A percentile compares a stretch with the other conserved stretches of the same genome.
These are phyloP conservation scores for Neofusicoccum cordaticola DNA, from an alignment of 2,329 filamentous ascomycete species.

Conservation along the genomic window DNA sequence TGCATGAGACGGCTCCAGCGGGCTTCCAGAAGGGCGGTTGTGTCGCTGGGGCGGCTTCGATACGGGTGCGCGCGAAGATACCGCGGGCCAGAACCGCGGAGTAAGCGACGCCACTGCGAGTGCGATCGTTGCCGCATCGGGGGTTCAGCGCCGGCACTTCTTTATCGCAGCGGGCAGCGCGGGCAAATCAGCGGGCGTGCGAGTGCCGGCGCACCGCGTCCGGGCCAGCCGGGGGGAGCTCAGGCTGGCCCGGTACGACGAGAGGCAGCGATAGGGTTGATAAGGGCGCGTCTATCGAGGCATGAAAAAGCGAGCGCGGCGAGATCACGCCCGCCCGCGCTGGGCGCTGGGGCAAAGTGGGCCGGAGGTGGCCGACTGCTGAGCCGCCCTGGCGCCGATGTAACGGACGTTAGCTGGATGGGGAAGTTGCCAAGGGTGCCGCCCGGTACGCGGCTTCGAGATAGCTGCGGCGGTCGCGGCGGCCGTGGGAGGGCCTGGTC, in stretches of 20 bases:
- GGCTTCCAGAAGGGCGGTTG: conserved; percentile 6
- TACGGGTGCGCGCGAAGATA: not conserved
- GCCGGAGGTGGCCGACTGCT: not conserved
- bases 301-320: not conserved
- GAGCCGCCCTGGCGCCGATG: conserved; percentile 1
- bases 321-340: not conserved
- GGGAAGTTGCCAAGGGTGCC: conserved; percentile 11
- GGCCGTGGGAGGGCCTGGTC: not conserved
- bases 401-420: conserved; percentile 12
- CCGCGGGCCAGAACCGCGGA: conserved; percentile 8
- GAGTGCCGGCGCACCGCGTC: not conserved
- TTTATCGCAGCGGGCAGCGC: not conserved
- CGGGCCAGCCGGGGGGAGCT: not conserved
- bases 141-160: conserved; percentile 1
- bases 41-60: not conserved
- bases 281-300: conserved; percentile 6
- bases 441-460: not conserved
- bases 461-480: conserved; percentile 10
- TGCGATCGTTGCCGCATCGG: not conserved
- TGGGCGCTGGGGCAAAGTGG: not conserved
- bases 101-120: not conserved
- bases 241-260: not conserved
- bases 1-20: not conserved
- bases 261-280: not conserved
- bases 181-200: conserved; percentile 2